Conservation (phyloP, 1,284 basidiomycete species). For the Ganoderma resinaceum region DNA sequence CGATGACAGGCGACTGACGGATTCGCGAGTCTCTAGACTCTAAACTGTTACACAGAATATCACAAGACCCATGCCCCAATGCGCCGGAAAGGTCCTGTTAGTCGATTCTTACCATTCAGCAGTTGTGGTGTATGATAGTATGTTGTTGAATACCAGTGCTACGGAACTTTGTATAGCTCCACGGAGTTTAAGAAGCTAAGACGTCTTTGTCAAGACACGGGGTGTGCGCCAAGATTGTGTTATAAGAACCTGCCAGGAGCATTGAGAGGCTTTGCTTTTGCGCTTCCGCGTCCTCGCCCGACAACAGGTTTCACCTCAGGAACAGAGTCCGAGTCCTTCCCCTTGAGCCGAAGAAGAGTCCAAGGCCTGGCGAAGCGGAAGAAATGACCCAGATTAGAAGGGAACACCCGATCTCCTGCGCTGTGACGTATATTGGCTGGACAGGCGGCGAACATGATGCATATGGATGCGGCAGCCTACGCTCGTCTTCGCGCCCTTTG, state of each 20-base stretch:
- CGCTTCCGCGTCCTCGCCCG: background rate
- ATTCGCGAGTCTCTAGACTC: slow-evolving; percentile 35
- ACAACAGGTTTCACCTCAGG: background rate
- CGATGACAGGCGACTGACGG: slow-evolving; percentile 38
- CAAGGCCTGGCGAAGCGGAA: background rate
- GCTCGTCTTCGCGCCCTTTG: background rate
- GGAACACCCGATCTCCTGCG: background rate
- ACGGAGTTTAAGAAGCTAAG: background rate
- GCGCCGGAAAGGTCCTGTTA: background rate
- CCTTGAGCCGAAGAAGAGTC: background rate
- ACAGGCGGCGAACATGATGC: background rate
- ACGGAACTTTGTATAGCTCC: background rate
- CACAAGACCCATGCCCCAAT: background rate
- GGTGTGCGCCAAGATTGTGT: background rate
- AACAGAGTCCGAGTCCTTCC: background rate
- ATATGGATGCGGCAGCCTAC: background rate
- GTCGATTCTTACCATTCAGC: background rate
- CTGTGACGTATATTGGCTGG: background rate
- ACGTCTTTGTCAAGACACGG: background rate
- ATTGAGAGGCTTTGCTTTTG: background rate
- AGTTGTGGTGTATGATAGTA: background rate
- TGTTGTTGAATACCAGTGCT: slow-evolving; percentile 5
- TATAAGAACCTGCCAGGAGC: background rate
- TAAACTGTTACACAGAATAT: background rate
- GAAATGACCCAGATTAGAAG: background rate